Evolutionary conservation across 495 filamentous ascomycete genomes (phyloP).

Genomic region (Rhizodiscina lignyota): DNA sequence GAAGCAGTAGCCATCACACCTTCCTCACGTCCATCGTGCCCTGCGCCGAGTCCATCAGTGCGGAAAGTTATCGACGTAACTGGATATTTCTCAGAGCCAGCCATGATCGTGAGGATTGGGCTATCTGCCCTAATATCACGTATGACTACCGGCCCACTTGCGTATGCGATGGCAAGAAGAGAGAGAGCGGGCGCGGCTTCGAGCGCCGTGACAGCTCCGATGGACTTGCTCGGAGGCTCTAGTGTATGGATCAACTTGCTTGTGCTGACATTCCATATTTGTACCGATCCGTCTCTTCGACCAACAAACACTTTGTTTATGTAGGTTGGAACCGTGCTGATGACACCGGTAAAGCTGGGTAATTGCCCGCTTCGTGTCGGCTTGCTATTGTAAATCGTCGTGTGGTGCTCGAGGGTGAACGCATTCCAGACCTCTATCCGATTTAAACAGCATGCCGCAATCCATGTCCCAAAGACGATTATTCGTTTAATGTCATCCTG

Average conservation of each 20-base stretch:
- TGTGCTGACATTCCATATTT: constrained; percentile 93
- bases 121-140: constrained; percentile 68
- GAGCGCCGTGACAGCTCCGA: constrained; percentile 65
- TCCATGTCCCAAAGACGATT: constrained; percentile 77
- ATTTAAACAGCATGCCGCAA: constrained; percentile 61
- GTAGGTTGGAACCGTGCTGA: constrained; percentile 79
- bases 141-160: constrained; percentile 58
- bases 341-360: constrained; percentile 44
- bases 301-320: constrained; percentile 91
- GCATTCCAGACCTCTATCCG: constrained; percentile 81
- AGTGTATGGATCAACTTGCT: constrained; percentile 80
- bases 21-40: constrained; percentile 61
- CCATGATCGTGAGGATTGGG: constrained; percentile 45
- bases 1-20: constrained; percentile 79
- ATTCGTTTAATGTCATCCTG: constrained; percentile 59
- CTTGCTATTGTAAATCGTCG: constrained; percentile 30
- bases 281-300: constrained; percentile 69
- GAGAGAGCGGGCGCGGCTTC: constrained; percentile 69
- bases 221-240: constrained; percentile 40
- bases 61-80: constrained; percentile 81
- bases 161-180: constrained; percentile 75
- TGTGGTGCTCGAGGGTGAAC: constrained; percentile 73
- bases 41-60: constrained; percentile 78
- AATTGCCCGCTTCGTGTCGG: constrained; percentile 25
- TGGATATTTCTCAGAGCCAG: constrained; percentile 31